Evolutionary conservation across 1,139 yeast genomes (phyloP), one percentile per base, ranked within the genome.

Genomic region (Protomyces inundatus): DNA sequence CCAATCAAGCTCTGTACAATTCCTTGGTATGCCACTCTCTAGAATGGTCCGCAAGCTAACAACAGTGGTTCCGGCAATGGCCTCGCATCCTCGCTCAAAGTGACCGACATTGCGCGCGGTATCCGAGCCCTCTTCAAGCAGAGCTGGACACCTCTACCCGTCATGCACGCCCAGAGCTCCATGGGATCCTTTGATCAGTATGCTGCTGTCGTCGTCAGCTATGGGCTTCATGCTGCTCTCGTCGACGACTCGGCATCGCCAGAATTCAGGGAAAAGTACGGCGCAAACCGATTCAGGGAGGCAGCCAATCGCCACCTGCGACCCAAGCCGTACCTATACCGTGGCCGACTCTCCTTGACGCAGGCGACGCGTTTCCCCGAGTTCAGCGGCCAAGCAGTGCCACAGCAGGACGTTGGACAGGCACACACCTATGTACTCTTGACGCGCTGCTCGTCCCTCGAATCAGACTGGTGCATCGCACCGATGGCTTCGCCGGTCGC

Each of bases 131-230:
- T 58, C 3, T 58, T 58, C 56, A 58, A 52, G 56, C 33, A 51
- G 51, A 52, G 35, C 5, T 58, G 53, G 23, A 50, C 35, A 34
- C 55, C 56, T 6, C 37, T 58, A 35, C 62, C 62, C 10, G 45
- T 58, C 56, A 39, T 58, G 56, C 54, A 50, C 10, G 56, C 54
- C 9, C 16, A 40, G 40, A 52, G 53, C 6, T 12, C 42, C 39
- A 40, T 42, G 9, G 56, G 56, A 16, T 30, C 42, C 23, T 37
- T 39, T 7, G 32, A 35, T 5, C 12, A 42, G 5, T 58, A 58
- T 16, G 62, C 62, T 3, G 52, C 62, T 23, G 62, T 58, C 1
- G 62, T 58, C 12, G 56, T 58, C 51, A 58, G 62, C 48, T 50
- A 46, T 12, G 62, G 55, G 6, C 36, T 58, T 16, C 62, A 58